These are phyloP conservation scores for Bothriochloa decipiens DNA, from an alignment of 176 grass and related monocot species.

Conservation along the genomic window DNA sequence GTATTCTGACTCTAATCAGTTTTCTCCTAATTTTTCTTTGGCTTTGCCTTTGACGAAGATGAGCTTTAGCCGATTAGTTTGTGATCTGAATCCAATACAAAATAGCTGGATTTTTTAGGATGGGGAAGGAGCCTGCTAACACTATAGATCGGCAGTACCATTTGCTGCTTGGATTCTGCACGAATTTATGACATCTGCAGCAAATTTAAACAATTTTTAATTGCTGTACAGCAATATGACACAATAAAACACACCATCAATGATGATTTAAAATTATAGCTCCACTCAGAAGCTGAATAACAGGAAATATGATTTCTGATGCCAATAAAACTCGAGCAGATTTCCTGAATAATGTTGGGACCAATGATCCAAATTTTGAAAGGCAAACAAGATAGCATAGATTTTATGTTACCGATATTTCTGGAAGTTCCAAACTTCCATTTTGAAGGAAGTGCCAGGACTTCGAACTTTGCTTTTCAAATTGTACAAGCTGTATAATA, in stretches of 20 bases:
- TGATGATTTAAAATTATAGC: neutral
- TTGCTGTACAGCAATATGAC: neutral
- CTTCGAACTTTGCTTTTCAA: neutral
- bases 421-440: constrained; percentile 17
- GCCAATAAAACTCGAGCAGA: neutral
- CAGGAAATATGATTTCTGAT: neutral
- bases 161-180: neutral
- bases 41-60: neutral
- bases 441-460: neutral
- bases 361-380: neutral
- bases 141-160: neutral
- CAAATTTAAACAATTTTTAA: neutral
- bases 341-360: neutral
- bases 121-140: neutral
- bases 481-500: neutral
- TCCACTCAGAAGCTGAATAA: neutral
- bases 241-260: neutral
- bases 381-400: neutral
- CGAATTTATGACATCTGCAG: neutral
- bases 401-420: constrained; percentile 7
- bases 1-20: neutral
- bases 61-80: neutral
- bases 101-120: neutral
- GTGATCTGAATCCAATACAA: neutral
- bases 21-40: neutral